Evolutionary conservation across 2,329 filamentous ascomycete genomes (phyloP), one percentile per base, ranked within the genome.

Genomic region (Xylariaceae sp.): DNA sequence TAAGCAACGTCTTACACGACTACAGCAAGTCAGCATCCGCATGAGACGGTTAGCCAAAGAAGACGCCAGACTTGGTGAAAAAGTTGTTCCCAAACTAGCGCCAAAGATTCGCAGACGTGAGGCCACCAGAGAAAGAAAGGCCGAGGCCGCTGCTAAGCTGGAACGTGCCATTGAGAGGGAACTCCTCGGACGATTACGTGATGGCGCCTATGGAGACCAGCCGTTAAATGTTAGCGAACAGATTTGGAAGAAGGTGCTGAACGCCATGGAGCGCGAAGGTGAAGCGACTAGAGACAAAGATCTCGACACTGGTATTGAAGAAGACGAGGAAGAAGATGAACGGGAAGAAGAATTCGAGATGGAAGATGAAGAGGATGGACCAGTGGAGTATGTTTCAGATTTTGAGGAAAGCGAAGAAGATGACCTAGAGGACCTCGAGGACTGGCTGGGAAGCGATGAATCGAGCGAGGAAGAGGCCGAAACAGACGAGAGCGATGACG

Each of bases 191-290:
- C 80, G 94, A 63, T 75, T 99, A 71, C 81, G 92, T 61, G 92
- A 90, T 67, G 94, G 94, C 43, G 92, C 92, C 2, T 97, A 99
- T 72, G 94, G 94, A 51, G 92, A 97, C 65, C 84, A 89, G 69
- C 94, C 94, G 40, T 78, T 99, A 61, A 99, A 99, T 69, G 92
- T 96, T 48, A 94, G 95, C 71, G 91, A 96, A 71, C 80, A 83
- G 13, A 90, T 99, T 57, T 99, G 94, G 94, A 95, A 95, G 81
- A 95, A 92, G 80, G 94, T 99, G 7, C 83, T 99, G 63, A 85
- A 86, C 57, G 90, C 90, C 3, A 79, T 99, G 72, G 94, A 99
- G 80, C 82, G 88, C 63, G 87, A 87, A 64, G 92, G 92, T 55
- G 85, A 95, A 66, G 92, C 87, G 42, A 78, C 83, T 60, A 79